Evolutionary conservation across 148 eudicot species (phyloP).

Genomic region (Rhododendron williamsianum): DNA sequence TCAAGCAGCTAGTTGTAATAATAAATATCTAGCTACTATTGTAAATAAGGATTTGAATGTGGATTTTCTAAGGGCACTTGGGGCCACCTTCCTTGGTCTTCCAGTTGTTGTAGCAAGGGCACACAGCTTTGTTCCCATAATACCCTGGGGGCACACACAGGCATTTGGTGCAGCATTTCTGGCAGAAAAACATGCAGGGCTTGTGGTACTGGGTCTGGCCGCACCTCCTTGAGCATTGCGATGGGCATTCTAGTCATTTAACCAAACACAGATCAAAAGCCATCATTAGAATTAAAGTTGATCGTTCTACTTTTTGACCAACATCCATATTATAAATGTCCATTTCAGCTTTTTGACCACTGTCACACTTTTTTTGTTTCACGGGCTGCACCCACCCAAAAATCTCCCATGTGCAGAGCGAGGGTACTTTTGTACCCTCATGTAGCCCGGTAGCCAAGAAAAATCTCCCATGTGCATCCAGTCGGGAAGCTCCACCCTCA

Average conservation of each 20-base stretch:
- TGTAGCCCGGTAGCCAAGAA: no score
- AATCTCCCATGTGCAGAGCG: not conserved
- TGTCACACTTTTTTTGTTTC: not conserved
- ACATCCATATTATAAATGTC: not conserved
- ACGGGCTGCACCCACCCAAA: not conserved
- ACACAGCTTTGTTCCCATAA: slow-evolving; percentile 50
- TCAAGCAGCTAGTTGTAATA: not conserved
- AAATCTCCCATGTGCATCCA: not conserved
- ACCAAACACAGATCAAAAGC: not conserved
- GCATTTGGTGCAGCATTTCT: slow-evolving; percentile 51
- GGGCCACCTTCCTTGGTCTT: slow-evolving; percentile 61
- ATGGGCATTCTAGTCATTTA: slow-evolving; percentile 42
- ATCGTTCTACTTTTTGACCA: not conserved
- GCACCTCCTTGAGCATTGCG: slow-evolving; percentile 49
- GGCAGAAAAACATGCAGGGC: slow-evolving; percentile 51
- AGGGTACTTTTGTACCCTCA: no score
- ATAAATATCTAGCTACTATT: not conserved
- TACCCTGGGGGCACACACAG: slow-evolving; percentile 57
- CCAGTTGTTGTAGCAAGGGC: slow-evolving; percentile 76
- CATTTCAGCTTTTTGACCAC: slow-evolving; percentile 7
- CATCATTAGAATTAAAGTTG: not conserved
- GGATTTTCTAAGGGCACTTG: slow-evolving; percentile 40
- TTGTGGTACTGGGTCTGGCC: slow-evolving; percentile 51
- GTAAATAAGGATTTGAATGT: not conserved
- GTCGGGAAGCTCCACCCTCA: not conserved